Percentiles rank a stretch among this genome's conserved stretches.
Conservation (phyloP, 139 green algal genomes). For the Eudorina sp. region DNA sequence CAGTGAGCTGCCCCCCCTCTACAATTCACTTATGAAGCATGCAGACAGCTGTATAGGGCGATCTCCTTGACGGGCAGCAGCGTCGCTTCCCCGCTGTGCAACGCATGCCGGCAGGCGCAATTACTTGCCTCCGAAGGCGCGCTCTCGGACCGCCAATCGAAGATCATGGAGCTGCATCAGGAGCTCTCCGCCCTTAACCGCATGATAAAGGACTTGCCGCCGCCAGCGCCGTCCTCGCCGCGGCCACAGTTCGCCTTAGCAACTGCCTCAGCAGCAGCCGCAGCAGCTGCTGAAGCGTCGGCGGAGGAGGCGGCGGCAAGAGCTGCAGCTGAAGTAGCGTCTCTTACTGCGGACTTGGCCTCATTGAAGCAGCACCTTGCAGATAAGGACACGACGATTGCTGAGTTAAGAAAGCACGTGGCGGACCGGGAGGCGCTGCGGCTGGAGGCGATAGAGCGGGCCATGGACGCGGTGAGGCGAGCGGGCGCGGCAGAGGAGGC, state of each 20-base stretch:
- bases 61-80: no score
- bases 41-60: no score
- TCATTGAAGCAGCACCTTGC: slow-evolving; percentile 17
- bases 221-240: no score
- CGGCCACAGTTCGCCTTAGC: no score
- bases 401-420: background rate
- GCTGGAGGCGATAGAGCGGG: slow-evolving; percentile 27
- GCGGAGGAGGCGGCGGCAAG: slow-evolving; percentile 45
- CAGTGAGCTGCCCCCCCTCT: no score
- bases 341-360: background rate
- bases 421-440: slow-evolving; percentile 25
- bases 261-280: no score
- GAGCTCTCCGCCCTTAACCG: slow-evolving; percentile 58
- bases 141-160: slow-evolving; percentile 44
- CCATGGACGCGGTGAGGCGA: slow-evolving; percentile 33
- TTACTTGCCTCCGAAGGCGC: slow-evolving; percentile 47
- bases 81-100: no score
- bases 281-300: background rate
- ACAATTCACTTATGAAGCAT: no score
- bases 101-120: no score
- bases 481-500: slow-evolving; percentile 35
- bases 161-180: slow-evolving; percentile 57
- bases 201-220: slow-evolving; percentile 37
- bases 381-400: background rate
- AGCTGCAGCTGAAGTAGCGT: slow-evolving; percentile 31